Evolutionary conservation across 2,329 filamentous ascomycete species (phyloP), one percentile per base, ranked within the genome.

Genomic region (Lasiodiplodia sp.): DNA sequence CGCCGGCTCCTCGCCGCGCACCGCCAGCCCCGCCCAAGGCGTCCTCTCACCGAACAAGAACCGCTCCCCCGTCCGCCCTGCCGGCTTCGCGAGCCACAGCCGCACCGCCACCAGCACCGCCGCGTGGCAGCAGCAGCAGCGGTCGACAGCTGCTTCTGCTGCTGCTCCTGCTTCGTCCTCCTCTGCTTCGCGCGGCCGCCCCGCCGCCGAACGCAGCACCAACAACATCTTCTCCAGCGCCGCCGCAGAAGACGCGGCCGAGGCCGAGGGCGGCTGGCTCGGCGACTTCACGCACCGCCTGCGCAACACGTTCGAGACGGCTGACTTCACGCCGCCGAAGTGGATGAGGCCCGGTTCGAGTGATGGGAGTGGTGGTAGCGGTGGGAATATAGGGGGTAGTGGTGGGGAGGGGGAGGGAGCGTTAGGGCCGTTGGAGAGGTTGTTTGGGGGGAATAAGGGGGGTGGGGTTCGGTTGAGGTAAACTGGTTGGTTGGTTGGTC

Each of bases 231-330:
- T 58, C 66, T 16, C 72, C 52, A 69, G 74, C 40, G 57, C 78
- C 34, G 72, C 79, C 47, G 76, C 82, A 37, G 78, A 86, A 23
- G 86, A 87, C 0, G 86, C 86, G 8, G 86, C 87, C n/a, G 85
- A 87, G 1, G 90, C 92, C 38, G 89, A 94, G 16, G 92, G 93
- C 67, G 93, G 90, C 72, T 93, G 97, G 78, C 94, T 98, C 75
- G 87, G 92, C 72, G 90, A 91, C 40, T 89, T 98, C 70, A 89
- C 92, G 0, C 92, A 96, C 76, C 87, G 95, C 44, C 90, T 99
- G 73, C 92, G 90, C 80, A 99, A 99, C 76, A 98, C 96, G 0
- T 88, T 98, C 65, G 95, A 98, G 70, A 91, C 89, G 0, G 86
- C 93, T 1, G 78, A 80, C 25, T 74, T 80, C 47, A 56, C 94